These are phyloP conservation scores for Neocatenulostroma microsporum DNA, from an alignment of 2,329 filamentous ascomycete species.

Conservation along the genomic window DNA sequence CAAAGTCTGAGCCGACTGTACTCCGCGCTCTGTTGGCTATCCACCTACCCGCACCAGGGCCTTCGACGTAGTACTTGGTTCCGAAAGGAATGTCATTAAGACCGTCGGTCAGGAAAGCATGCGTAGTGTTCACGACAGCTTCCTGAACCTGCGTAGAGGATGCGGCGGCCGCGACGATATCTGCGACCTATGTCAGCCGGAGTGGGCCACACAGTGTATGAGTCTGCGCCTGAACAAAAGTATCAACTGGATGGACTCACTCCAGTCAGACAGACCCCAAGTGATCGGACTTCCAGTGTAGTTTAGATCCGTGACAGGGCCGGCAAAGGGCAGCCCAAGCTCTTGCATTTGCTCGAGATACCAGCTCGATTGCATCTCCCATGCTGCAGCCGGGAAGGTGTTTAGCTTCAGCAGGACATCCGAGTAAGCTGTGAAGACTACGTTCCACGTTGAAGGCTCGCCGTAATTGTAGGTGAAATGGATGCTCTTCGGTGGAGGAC, in stretches of 20 bases:
- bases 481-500: constrained; percentile 21
- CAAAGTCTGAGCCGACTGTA: constrained; percentile 21
- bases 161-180: constrained; percentile 19
- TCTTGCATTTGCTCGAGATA: constrained; percentile 16
- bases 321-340: constrained; percentile 18
- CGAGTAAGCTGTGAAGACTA: constrained; percentile 48
- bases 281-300: constrained; percentile 13
- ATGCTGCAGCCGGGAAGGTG: constrained; percentile 30
- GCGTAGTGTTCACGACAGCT: constrained; percentile 17
- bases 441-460: constrained; percentile 21
- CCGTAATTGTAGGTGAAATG: constrained; percentile 43
- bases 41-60: constrained; percentile 16
- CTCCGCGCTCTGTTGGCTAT: constrained; percentile 19
- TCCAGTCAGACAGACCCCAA: constrained; percentile 22
- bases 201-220: neutral
- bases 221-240: neutral
- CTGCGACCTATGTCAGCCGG: constrained; percentile 4
- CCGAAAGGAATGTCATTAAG: constrained; percentile 21
- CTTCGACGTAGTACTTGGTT: constrained; percentile 20
- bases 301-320: constrained; percentile 11
- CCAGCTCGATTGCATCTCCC: constrained; percentile 18
- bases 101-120: constrained; percentile 19
- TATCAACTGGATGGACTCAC: constrained; percentile 6
- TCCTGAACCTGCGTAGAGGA: constrained; percentile 13
- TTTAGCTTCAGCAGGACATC: constrained; percentile 39